Evolutionary conservation across 2,329 filamentous ascomycete species (phyloP).

Genomic region (Bipolaris oryzae): DNA sequence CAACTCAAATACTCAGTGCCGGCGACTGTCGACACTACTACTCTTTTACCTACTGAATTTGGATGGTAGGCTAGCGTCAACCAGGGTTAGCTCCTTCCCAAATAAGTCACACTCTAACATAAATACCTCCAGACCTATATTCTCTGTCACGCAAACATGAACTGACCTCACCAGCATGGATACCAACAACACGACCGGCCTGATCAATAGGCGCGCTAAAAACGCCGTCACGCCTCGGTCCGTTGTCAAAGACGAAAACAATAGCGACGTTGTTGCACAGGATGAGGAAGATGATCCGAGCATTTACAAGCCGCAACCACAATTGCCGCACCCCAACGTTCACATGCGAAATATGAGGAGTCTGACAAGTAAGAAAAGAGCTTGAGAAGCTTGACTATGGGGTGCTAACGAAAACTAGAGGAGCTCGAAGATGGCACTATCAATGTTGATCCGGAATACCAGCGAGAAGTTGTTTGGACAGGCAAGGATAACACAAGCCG

Average conservation of each 20-base stretch:
- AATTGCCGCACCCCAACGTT: conserved; percentile 25
- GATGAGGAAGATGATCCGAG: conserved; percentile 4
- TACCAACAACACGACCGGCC: too few species aligned
- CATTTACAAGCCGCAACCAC: conserved; percentile 33
- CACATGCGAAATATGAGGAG: conserved; percentile 28
- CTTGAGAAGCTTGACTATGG: not conserved
- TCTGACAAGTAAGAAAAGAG: conserved; percentile 31
- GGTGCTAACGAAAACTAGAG: conserved; percentile 19
- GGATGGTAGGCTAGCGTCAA: too few species aligned
- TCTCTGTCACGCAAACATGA: too few species aligned
- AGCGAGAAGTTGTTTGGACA: conserved; percentile 56
- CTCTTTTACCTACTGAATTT: too few species aligned
- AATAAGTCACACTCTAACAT: too few species aligned
- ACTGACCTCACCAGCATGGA: too few species aligned
- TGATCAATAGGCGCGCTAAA: too few species aligned
- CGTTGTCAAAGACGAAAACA: conserved; percentile 23
- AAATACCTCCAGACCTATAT: too few species aligned
- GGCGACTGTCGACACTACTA: too few species aligned
- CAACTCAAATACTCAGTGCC: too few species aligned
- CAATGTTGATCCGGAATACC: conserved; percentile 55
- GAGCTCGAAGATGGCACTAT: conserved; percentile 35
- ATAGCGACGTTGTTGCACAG: conserved; percentile 8
- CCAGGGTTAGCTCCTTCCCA: too few species aligned
- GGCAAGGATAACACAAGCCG: conserved; percentile 14
- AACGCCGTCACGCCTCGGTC: conserved; percentile 1